phyloP scores from a whole-genome alignment of 495 filamentous ascomycete species.

The Neurospora sp. region DNA sequence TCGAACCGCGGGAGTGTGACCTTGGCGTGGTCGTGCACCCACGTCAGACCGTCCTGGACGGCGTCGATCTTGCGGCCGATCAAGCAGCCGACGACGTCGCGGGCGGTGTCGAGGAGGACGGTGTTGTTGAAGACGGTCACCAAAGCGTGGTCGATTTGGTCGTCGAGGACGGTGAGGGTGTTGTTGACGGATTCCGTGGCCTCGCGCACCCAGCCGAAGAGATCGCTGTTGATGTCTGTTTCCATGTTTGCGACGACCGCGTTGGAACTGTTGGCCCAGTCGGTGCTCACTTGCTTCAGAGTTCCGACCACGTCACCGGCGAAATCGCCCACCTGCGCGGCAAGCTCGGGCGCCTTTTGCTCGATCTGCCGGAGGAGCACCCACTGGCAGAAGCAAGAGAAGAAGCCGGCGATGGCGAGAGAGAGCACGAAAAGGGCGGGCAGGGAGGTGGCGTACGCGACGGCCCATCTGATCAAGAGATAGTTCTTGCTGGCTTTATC shows the following conservation, averaged over 20 bases:
- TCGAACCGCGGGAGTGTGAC: conserved; percentile 69
- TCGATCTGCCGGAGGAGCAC: conserved; percentile 64
- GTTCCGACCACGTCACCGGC: conserved; percentile 65
- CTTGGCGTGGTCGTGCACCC: conserved; percentile 78
- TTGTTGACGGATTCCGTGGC: conserved; percentile 71
- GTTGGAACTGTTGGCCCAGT: conserved; percentile 75
- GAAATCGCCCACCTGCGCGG: conserved; percentile 68
- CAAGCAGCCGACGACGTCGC: conserved; percentile 64
- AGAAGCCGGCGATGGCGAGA: conserved; percentile 74
- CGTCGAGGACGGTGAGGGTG: conserved; percentile 73
- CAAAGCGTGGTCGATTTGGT: conserved; percentile 59
- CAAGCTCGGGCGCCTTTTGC: conserved; percentile 65
- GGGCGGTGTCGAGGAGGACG: conserved; percentile 58
- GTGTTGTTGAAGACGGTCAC: conserved; percentile 75
- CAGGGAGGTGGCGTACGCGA: conserved; percentile 77
- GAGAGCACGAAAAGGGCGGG: conserved; percentile 82
- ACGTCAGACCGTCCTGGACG: conserved; percentile 77
- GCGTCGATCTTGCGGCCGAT: conserved; percentile 64
- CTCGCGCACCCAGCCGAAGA: conserved; percentile 83
- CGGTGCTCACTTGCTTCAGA: conserved; percentile 60
- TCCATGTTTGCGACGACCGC: conserved; percentile 56
- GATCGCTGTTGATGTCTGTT: conserved; percentile 64
- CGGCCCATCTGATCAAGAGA: conserved; percentile 67
- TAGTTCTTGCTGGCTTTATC: conserved; percentile 42
- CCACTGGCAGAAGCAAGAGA: conserved; percentile 77